Evolutionary conservation across 495 filamentous ascomycete species (phyloP).

Genomic region (Glutinoglossum americanum): DNA sequence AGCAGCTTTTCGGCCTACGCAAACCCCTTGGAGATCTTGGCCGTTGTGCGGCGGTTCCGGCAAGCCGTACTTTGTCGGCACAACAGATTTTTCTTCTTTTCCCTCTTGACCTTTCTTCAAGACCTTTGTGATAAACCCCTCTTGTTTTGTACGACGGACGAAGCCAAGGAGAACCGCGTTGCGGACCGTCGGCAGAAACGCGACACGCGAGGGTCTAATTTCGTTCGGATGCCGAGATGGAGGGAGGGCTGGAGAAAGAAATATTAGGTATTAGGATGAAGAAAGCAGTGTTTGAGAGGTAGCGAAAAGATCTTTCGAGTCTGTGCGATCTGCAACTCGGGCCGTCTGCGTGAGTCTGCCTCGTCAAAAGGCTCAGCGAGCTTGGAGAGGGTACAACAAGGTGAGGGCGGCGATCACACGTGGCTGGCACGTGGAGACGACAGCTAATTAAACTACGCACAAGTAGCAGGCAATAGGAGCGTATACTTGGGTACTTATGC

Average conservation of each 20-base stretch:
- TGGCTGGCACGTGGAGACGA: not conserved
- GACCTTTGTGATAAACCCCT: not conserved
- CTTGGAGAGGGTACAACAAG: not conserved
- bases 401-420: not conserved
- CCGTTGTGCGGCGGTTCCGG: not conserved
- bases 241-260: not conserved
- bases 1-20: not conserved
- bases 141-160: not conserved
- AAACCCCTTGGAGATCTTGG: not conserved
- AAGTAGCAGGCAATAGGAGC: not conserved
- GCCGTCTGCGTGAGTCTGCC: not conserved
- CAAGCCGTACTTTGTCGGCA: not conserved
- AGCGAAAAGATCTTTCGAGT: constrained; percentile 1
- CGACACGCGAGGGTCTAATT: not conserved
- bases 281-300: not conserved
- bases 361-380: not conserved
- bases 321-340: constrained; percentile 2
- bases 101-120: not conserved
- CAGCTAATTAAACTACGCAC: not conserved
- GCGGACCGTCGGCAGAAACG: not conserved
- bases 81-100: not conserved
- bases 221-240: not conserved
- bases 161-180: not conserved
- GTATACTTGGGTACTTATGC: not conserved
- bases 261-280: not conserved